Conservation (phyloP, 768 basidiomycete species). For the Lepiota brunneoincarnata region DNA sequence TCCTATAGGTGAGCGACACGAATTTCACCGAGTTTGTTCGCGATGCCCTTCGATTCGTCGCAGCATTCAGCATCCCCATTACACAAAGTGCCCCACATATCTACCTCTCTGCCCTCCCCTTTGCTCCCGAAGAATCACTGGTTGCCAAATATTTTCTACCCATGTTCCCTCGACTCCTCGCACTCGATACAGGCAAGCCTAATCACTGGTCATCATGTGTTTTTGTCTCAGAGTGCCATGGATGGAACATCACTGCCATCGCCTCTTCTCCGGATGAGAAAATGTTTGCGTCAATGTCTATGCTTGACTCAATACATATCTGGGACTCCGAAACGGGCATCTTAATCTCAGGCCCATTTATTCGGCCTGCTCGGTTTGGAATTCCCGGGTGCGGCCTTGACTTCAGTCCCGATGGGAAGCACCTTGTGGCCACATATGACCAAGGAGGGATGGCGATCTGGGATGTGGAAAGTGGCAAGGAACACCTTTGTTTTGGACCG, state of each 20-base stretch:
- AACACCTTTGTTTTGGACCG: neutral
- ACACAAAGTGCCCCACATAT: constrained; percentile 23
- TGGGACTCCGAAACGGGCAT: constrained; percentile 16
- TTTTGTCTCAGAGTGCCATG: constrained; percentile 16
- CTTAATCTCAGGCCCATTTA: constrained; percentile 16
- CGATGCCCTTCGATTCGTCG: constrained; percentile 19
- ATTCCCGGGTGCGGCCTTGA: constrained; percentile 21
- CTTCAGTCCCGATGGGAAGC: constrained; percentile 25
- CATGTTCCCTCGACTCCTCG: constrained; percentile 12
- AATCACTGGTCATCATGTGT: constrained; percentile 17
- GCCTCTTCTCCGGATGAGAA: constrained; percentile 27
- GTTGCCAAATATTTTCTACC: constrained; percentile 15
- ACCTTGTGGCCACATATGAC: constrained; percentile 18
- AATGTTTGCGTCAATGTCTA: constrained; percentile 23
- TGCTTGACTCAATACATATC: constrained; percentile 23
- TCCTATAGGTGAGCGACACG: too few relatives aligned
- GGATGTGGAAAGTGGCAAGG: constrained; percentile 15
- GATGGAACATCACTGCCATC: constrained; percentile 9
- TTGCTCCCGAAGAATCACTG: constrained; percentile 19
- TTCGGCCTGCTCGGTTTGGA: constrained; percentile 13
- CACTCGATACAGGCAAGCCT: constrained; percentile 11
- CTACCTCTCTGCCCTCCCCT: constrained; percentile 27
- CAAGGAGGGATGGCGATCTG: constrained; percentile 20
- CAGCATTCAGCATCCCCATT: constrained; percentile 17
- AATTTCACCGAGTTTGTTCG: constrained; percentile 10